Evolutionary conservation across 495 filamentous ascomycete species (phyloP).

Genomic region (Collariella sp.): DNA sequence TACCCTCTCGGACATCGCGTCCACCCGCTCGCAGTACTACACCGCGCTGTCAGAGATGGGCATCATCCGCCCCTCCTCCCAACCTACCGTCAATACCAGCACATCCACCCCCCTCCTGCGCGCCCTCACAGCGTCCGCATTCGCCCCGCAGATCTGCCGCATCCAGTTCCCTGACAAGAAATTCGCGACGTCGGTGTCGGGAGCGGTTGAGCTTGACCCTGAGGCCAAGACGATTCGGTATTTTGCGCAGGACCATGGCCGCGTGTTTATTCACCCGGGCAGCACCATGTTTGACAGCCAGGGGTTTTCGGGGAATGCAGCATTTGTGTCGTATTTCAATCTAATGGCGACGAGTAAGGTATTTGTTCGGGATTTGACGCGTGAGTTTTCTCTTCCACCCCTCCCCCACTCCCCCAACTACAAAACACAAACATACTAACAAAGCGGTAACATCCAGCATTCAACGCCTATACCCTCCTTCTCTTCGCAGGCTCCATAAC

Average conservation of each 20-base stretch:
- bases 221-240: conserved; percentile 88
- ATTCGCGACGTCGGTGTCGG: conserved; percentile 73
- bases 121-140: conserved; percentile 81
- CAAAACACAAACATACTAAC: not conserved
- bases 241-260: conserved; percentile 74
- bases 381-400: conserved; percentile 40
- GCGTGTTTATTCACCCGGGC: conserved; percentile 86
- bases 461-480: conserved; percentile 82
- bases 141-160: conserved; percentile 82
- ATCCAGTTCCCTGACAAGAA: conserved; percentile 94
- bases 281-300: conserved; percentile 80
- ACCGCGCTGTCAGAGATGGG: conserved; percentile 78
- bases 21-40: conserved; percentile 77
- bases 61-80: conserved; percentile 47
- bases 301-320: conserved; percentile 55
- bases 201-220: conserved; percentile 84
- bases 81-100: conserved; percentile 26
- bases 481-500: conserved; percentile 81
- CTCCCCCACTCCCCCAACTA: not conserved
- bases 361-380: conserved; percentile 82
- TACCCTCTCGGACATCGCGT: conserved; percentile 76
- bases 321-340: conserved; percentile 76
- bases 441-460: conserved; percentile 44
- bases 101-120: conserved; percentile 54
- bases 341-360: conserved; percentile 87